These are phyloP conservation scores for Entelexis paramagnoliae DNA, from an alignment of 1,139 yeast genomes.

Conservation along the genomic window DNA sequence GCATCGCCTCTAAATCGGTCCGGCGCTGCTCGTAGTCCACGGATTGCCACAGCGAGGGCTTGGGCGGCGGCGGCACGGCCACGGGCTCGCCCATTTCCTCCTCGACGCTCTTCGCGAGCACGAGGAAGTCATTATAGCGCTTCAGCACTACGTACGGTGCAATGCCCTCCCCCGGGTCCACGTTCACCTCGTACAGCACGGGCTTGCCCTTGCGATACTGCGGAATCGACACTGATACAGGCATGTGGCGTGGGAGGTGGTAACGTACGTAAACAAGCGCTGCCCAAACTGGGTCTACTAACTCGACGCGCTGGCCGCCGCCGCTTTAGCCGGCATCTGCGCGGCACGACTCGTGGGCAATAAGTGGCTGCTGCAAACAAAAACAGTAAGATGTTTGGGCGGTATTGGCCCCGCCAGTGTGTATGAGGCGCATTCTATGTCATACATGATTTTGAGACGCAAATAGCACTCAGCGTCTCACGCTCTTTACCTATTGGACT, in stretches of 20 bases:
- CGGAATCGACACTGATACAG: constrained; percentile 25
- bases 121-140: constrained; percentile 46
- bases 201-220: constrained; percentile 31
- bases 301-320: too few relatives aligned
- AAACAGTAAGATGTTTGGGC: too few relatives aligned
- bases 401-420: too few relatives aligned
- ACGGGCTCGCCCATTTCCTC: constrained; percentile 37
- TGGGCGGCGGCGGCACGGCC: constrained; percentile 41
- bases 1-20: constrained; percentile 29
- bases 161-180: constrained; percentile 26
- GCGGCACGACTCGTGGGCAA: too few relatives aligned
- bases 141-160: constrained; percentile 32
- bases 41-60: constrained; percentile 20
- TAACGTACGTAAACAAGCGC: constrained; percentile 4
- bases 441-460: too few relatives aligned
- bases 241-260: constrained; percentile 7
- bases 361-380: too few relatives aligned
- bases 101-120: constrained; percentile 40
- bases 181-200: constrained; percentile 33
- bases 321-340: too few relatives aligned
- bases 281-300: background rate
- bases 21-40: constrained; percentile 30
- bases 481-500: too few relatives aligned
- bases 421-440: too few relatives aligned
- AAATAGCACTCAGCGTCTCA: too few relatives aligned